phyloP scores from a whole-genome alignment of 2,329 filamentous ascomycete species.

The Colletotrichum higginsianum region DNA sequence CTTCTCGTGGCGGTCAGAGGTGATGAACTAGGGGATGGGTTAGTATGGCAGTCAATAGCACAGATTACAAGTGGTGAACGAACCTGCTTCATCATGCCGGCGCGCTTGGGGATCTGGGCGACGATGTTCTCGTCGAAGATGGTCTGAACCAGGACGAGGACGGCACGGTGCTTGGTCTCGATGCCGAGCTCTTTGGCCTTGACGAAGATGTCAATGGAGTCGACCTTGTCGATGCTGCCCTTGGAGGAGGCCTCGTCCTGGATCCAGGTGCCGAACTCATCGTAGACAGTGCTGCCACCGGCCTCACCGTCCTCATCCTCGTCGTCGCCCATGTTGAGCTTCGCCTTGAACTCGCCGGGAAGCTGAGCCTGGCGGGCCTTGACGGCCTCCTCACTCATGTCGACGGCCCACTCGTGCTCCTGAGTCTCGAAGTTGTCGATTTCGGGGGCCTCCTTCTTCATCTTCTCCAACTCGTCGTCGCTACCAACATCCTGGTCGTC shows the following conservation, averaged over 20 bases:
- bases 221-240: slow-evolving; percentile 83
- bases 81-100: slow-evolving; percentile 90
- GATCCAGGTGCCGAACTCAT: slow-evolving; percentile 95
- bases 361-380: slow-evolving; percentile 94
- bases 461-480: slow-evolving; percentile 92
- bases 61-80: slow-evolving; percentile 46
- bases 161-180: slow-evolving; percentile 92
- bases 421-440: slow-evolving; percentile 74
- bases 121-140: slow-evolving; percentile 93
- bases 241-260: slow-evolving; percentile 79
- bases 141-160: slow-evolving; percentile 92
- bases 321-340: slow-evolving; percentile 84
- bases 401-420: slow-evolving; percentile 95
- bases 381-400: slow-evolving; percentile 96
- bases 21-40: slow-evolving; percentile 74
- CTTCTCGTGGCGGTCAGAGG: slow-evolving; percentile 94
- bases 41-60: background rate
- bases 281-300: slow-evolving; percentile 83
- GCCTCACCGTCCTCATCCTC: slow-evolving; percentile 87
- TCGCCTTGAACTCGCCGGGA: slow-evolving; percentile 94
- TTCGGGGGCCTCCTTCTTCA: slow-evolving; percentile 73
- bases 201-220: slow-evolving; percentile 92
- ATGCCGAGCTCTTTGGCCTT: slow-evolving; percentile 98
- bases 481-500: slow-evolving; percentile 79
- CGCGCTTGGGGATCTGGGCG: slow-evolving; percentile 88